Percentiles rank a stretch among this genome's conserved stretches.
Evolutionary conservation across 495 filamentous ascomycete genomes (phyloP).

Genomic region (Penicillium malachiteum): DNA sequence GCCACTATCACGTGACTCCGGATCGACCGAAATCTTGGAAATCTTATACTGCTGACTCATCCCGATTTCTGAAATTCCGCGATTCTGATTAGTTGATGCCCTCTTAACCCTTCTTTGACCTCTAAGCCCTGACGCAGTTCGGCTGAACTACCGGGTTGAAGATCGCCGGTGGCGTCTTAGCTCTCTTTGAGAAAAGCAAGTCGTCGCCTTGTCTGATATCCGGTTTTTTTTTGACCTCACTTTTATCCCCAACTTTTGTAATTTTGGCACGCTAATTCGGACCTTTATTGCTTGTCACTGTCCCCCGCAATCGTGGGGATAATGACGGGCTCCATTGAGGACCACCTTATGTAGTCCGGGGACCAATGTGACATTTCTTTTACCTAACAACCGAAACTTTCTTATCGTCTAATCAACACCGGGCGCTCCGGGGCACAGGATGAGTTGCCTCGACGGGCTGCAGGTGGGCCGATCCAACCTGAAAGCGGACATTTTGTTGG

Average conservation of each 20-base stretch:
- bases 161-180: not conserved
- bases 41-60: too few relatives aligned
- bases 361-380: constrained; percentile 23
- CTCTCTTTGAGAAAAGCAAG: not conserved
- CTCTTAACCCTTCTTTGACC: too few relatives aligned
- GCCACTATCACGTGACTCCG: too few relatives aligned
- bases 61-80: too few relatives aligned
- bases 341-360: not conserved
- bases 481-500: constrained; percentile 24
- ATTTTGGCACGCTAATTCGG: too few relatives aligned
- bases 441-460: not conserved
- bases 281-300: not conserved
- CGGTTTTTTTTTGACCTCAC: not conserved
- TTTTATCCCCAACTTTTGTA: not conserved
- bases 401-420: constrained; percentile 18
- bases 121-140: too few relatives aligned
- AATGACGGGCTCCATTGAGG: constrained; percentile 6
- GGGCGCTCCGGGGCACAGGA: not conserved
- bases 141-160: too few relatives aligned
- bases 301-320: constrained; percentile 7
- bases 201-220: too few relatives aligned
- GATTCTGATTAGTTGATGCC: too few relatives aligned
- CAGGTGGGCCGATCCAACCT: constrained; percentile 6
- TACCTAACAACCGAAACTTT: constrained; percentile 27
- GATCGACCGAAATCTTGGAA: too few relatives aligned